These are phyloP conservation scores for Sclerotinia borealis DNA, from an alignment of 2,329 filamentous ascomycete genomes.

Conservation along the genomic window DNA sequence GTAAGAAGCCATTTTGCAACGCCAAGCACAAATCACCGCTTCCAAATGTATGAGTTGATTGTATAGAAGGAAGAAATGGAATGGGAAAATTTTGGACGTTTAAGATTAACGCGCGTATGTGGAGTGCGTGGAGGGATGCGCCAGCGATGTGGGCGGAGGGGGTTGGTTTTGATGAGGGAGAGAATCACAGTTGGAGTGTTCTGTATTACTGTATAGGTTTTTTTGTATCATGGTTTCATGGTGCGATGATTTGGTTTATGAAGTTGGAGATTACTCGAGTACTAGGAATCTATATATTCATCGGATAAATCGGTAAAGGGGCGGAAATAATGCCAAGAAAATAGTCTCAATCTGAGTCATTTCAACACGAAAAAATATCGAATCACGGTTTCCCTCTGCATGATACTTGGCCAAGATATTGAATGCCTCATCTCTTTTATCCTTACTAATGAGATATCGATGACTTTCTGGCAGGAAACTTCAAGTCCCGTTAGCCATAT, in stretches of 20 bases:
- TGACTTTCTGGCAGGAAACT: conserved; percentile 49
- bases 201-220: no score
- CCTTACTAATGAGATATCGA: conserved; percentile 50
- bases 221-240: background rate
- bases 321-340: background rate
- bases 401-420: conserved; percentile 47
- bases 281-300: no score
- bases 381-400: conserved; percentile 45
- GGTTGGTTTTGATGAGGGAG: background rate
- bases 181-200: no score
- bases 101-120: conserved; percentile 1
- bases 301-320: background rate
- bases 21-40: background rate
- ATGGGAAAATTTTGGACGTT: background rate
- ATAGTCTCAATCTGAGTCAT: conserved; percentile 51
- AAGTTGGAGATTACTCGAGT: no score
- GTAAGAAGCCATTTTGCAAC: background rate
- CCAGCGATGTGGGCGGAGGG: background rate
- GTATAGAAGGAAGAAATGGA: background rate
- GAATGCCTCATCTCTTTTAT: conserved; percentile 52
- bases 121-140: conserved; percentile 5
- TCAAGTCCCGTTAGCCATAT: background rate
- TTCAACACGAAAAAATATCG: conserved; percentile 51
- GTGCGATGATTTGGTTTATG: background rate
- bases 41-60: background rate